A percentile compares a stretch with the other conserved stretches of the same genome.
phyloP scores from a whole-genome alignment of 305 asterid genomes.

The Fraxinus dipetala region DNA sequence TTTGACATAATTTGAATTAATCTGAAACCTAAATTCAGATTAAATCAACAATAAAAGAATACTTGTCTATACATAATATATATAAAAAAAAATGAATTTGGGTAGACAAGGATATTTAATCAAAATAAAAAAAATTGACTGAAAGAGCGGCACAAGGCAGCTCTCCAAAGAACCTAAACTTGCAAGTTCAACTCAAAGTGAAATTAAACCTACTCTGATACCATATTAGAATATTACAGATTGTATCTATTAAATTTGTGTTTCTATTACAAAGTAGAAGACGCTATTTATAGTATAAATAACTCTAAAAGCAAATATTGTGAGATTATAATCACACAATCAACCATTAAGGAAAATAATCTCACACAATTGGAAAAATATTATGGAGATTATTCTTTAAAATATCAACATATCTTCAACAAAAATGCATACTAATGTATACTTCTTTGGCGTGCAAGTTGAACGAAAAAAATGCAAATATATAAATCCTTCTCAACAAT shows the following conservation, averaged over 20 bases:
- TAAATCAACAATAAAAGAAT: background rate
- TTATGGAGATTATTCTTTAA: background rate
- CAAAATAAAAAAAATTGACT: background rate
- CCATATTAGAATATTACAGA: no score
- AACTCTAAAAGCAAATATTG: no score
- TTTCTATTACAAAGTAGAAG: background rate
- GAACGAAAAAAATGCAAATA: background rate
- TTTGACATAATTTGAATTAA: background rate
- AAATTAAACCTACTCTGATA: background rate
- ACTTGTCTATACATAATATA: background rate
- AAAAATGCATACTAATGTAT: background rate
- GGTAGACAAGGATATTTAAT: background rate
- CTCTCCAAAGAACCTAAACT: background rate
- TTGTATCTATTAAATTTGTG: no score
- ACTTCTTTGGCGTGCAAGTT: background rate
- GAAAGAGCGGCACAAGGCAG: background rate
- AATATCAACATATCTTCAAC: background rate
- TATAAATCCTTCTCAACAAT: background rate
- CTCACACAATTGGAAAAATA: background rate
- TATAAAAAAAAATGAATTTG: background rate
- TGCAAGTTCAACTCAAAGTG: background rate
- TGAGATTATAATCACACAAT: no score
- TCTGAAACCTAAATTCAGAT: no score
- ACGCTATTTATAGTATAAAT: no score
- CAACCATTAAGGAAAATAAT: background rate